Evolutionary conservation across 2,329 filamentous ascomycete genomes (phyloP).

Genomic region (Verticillium nonalfalfae): DNA sequence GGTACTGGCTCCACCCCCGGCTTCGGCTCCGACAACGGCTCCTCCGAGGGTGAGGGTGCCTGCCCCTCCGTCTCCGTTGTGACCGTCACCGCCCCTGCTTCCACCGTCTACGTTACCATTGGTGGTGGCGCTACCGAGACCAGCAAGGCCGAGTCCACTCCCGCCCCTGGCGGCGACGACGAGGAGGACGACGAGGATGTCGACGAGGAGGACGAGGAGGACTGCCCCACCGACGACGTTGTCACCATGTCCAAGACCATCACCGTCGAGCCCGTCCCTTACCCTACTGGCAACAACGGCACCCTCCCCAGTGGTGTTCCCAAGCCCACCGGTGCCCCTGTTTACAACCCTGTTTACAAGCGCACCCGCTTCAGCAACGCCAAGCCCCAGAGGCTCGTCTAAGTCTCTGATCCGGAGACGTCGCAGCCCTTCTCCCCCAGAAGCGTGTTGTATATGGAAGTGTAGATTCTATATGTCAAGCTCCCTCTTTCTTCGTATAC

Average conservation of each 20-base stretch:
- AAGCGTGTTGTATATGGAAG: background rate
- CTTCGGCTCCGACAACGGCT: background rate
- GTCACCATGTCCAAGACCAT: conserved; percentile 25
- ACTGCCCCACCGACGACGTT: conserved; percentile 9
- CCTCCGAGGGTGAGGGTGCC: conserved; percentile 4
- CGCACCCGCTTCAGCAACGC: conserved; percentile 14
- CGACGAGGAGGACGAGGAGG: conserved; percentile 13
- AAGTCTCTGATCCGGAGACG: background rate
- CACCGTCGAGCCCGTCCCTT: conserved; percentile 27
- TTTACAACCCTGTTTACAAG: background rate
- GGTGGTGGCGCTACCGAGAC: conserved; percentile 9
- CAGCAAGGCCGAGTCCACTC: conserved; percentile 12
- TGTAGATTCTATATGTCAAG: conserved; percentile 1
- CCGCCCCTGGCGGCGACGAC: conserved; percentile 6
- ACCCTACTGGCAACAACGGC: conserved; percentile 29
- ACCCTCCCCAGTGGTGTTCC: conserved; percentile 25
- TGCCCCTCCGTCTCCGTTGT: conserved; percentile 12
- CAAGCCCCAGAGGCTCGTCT: background rate
- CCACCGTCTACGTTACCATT: conserved; percentile 20
- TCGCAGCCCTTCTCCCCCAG: background rate
- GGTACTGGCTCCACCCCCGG: conserved; percentile 9
- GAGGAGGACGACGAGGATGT: conserved; percentile 6
- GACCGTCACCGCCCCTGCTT: conserved; percentile 17
- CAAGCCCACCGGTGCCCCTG: conserved; percentile 21
- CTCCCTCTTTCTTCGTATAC: background rate